Conservation (phyloP, 75 land plant species). For the Ceratopteris richardii region DNA sequence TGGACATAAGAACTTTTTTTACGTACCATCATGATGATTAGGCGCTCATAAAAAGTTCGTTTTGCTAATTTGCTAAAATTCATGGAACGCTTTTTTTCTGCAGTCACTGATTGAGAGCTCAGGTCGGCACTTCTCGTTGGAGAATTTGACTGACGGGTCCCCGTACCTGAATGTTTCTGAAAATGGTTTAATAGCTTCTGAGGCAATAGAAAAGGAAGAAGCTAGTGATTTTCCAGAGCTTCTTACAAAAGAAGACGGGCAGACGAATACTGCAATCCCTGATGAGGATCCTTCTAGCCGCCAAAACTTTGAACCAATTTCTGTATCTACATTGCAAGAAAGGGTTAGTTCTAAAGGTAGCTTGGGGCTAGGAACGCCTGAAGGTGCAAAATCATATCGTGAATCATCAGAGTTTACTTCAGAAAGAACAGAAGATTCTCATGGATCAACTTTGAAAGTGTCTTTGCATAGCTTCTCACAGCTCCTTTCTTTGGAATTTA, state of each 20-base stretch:
- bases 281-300: too few species aligned
- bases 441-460: neutral
- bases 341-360: too few species aligned
- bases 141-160: slow-evolving; percentile 47
- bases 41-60: too few species aligned
- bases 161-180: slow-evolving; percentile 34
- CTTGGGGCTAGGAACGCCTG: too few species aligned
- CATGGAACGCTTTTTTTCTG: too few species aligned
- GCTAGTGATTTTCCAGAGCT: neutral
- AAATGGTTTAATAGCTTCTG: slow-evolving; percentile 46
- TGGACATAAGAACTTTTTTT: too few species aligned
- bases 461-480: neutral
- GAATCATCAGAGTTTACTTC: neutral
- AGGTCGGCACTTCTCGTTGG: neutral
- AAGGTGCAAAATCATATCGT: neutral
- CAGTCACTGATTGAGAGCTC: too few species aligned
- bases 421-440: neutral
- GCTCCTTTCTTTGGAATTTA: slow-evolving; percentile 19
- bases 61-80: too few species aligned
- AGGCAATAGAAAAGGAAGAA: neutral
- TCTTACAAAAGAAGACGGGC: neutral
- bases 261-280: neutral
- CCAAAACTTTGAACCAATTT: too few species aligned
- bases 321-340: too few species aligned
- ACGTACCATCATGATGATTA: too few species aligned